Evolutionary conservation across 352 stramenopile species (phyloP).

Genomic region (Phytophthora multivora): DNA sequence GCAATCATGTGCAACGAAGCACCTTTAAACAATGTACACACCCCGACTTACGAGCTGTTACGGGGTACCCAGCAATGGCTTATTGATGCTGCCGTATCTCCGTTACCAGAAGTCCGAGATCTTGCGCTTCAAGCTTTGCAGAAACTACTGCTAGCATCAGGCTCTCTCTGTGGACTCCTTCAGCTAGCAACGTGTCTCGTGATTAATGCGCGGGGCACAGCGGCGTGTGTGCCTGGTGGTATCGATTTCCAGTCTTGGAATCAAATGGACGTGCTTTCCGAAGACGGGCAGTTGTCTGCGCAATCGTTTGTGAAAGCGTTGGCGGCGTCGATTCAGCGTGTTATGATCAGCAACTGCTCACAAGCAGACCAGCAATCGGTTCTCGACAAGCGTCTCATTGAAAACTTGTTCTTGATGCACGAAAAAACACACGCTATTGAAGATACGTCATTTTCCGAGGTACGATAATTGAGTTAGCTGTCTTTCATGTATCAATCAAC

Average conservation of each 20-base stretch:
- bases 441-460: slow-evolving; percentile 9
- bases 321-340: slow-evolving; percentile 47
- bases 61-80: slow-evolving; percentile 76
- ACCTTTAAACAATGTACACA: slow-evolving; percentile 47
- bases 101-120: slow-evolving; percentile 53
- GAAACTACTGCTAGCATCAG: slow-evolving; percentile 68
- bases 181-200: slow-evolving; percentile 69
- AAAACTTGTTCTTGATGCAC: slow-evolving; percentile 51
- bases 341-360: slow-evolving; percentile 52
- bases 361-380: slow-evolving; percentile 40
- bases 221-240: slow-evolving; percentile 1
- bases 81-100: slow-evolving; percentile 57
- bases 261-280: slow-evolving; percentile 59
- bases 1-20: slow-evolving; percentile 63
- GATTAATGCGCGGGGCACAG: slow-evolving; percentile 42
- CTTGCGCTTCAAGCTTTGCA: slow-evolving; percentile 66
- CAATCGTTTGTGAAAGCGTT: slow-evolving; percentile 57
- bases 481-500: not conserved
- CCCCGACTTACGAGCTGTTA: slow-evolving; percentile 53
- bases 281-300: slow-evolving; percentile 38
- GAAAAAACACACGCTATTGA: slow-evolving; percentile 31
- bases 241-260: slow-evolving; percentile 60
- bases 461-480: not conserved
- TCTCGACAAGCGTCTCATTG: slow-evolving; percentile 57
- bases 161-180: slow-evolving; percentile 80